Conservation (phyloP, 306 rosid species). For the Malus orientalis region DNA sequence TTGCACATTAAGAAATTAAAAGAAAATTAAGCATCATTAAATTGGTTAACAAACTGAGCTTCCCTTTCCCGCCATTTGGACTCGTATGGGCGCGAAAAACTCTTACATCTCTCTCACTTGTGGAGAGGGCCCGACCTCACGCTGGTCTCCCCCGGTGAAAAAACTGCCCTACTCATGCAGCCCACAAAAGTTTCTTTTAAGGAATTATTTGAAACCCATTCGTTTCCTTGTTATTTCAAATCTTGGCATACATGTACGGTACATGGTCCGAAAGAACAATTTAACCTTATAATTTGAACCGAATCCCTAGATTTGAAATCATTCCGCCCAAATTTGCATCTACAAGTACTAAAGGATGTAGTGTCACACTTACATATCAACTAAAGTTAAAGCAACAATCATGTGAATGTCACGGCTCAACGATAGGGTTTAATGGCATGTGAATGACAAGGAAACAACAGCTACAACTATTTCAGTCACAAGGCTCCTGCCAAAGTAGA, state of each 20-base stretch:
- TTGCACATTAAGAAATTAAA: too few species aligned
- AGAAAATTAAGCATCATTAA: background rate
- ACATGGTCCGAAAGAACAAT: too few species aligned
- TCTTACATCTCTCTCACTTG: too few species aligned
- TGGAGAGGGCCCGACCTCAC: too few species aligned
- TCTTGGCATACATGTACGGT: too few species aligned
- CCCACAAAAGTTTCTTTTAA: too few species aligned
- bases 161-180: too few species aligned
- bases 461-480: background rate
- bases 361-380: background rate
- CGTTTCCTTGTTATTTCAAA: too few species aligned
- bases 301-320: too few species aligned
- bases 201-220: too few species aligned
- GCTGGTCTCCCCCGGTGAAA: too few species aligned
- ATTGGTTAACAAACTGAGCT: background rate
- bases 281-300: too few species aligned
- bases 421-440: background rate
- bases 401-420: background rate
- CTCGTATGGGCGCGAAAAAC: background rate
- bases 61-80: background rate
- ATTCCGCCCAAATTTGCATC: background rate
- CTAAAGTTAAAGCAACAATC: background rate
- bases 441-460: background rate
- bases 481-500: background rate
- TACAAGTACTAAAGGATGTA: background rate